Evolutionary conservation across 352 stramenopile species (phyloP).

Genomic region (Globisporangium barbulae): DNA sequence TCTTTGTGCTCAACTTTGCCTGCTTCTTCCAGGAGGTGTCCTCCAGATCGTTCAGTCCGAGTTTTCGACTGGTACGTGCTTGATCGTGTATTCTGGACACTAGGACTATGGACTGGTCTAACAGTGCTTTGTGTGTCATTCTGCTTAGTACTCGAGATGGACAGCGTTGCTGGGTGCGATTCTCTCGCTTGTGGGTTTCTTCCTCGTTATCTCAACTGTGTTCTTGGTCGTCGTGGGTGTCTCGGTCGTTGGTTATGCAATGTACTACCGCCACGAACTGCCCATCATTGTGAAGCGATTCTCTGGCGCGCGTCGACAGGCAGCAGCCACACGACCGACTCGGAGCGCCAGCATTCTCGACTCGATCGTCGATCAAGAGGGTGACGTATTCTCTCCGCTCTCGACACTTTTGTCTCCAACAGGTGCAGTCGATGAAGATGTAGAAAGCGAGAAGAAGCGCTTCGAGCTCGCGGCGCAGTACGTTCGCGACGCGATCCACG

Average conservation of each 20-base stretch:
- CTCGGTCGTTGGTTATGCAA: slow-evolving; percentile 21
- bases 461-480: slow-evolving; percentile 47
- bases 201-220: slow-evolving; percentile 40
- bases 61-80: slow-evolving; percentile 41
- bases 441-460: slow-evolving; percentile 16
- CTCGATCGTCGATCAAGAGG: slow-evolving; percentile 8
- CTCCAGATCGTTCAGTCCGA: slow-evolving; percentile 30
- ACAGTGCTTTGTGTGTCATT: slow-evolving; percentile 2
- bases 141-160: slow-evolving; percentile 44
- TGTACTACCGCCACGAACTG: slow-evolving; percentile 29
- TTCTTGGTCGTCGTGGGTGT: slow-evolving; percentile 28
- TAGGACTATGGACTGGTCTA: neutral
- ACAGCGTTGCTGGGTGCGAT: slow-evolving; percentile 38
- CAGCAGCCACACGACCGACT: neutral
- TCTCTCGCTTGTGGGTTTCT: slow-evolving; percentile 38
- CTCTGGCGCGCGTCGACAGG: neutral
- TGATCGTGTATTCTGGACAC: neutral
- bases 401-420: slow-evolving; percentile 12
- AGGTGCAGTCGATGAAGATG: slow-evolving; percentile 3
- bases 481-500: slow-evolving; percentile 41
- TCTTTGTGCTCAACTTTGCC: slow-evolving; percentile 47
- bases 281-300: slow-evolving; percentile 17
- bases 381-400: neutral
- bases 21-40: slow-evolving; percentile 56
- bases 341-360: slow-evolving; percentile 12